phyloP scores from a whole-genome alignment of 2,329 filamentous ascomycete species.

The Chaetomium sp. region DNA sequence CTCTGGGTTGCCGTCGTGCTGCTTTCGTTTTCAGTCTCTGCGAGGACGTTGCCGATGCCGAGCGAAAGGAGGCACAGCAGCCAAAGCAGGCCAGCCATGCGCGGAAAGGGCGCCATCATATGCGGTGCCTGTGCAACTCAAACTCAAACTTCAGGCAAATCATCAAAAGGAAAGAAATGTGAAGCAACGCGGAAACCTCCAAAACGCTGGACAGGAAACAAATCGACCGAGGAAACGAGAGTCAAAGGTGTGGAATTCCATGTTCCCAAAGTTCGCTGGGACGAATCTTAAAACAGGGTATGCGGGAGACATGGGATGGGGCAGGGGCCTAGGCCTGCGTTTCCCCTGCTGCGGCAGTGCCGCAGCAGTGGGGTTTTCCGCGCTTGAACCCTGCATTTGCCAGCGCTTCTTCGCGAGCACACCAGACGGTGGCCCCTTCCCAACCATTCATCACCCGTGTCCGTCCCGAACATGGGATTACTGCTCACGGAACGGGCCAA shows the following conservation, averaged over 20 bases:
- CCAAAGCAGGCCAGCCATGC: constrained; percentile 14
- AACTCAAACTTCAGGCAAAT: not conserved
- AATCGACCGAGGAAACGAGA: not conserved
- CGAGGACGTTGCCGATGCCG: constrained; percentile 8
- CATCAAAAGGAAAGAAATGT: not conserved
- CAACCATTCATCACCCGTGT: too few species aligned
- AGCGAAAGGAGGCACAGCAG: constrained; percentile 14
- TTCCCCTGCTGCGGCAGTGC: constrained; percentile 12
- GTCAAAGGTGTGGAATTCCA: not conserved
- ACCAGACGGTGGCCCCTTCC: not conserved
- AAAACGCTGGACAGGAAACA: not conserved
- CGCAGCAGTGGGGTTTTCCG: constrained; percentile 12
- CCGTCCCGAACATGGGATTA: too few species aligned
- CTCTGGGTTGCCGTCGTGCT: constrained; percentile 13
- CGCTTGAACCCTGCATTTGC: constrained; percentile 6
- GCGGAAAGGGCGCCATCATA: constrained; percentile 15
- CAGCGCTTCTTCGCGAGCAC: constrained; percentile 5
- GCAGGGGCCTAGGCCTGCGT: too few species aligned
- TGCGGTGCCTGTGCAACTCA: not conserved
- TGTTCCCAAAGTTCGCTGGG: not conserved
- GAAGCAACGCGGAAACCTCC: not conserved
- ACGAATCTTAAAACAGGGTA: constrained; percentile 10
- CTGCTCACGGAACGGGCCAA: too few species aligned
- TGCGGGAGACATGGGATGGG: not conserved
- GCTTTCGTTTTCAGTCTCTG: constrained; percentile 5